phyloP scores from a whole-genome alignment of 495 filamentous ascomycete species.

The Ramalina peruviana region DNA sequence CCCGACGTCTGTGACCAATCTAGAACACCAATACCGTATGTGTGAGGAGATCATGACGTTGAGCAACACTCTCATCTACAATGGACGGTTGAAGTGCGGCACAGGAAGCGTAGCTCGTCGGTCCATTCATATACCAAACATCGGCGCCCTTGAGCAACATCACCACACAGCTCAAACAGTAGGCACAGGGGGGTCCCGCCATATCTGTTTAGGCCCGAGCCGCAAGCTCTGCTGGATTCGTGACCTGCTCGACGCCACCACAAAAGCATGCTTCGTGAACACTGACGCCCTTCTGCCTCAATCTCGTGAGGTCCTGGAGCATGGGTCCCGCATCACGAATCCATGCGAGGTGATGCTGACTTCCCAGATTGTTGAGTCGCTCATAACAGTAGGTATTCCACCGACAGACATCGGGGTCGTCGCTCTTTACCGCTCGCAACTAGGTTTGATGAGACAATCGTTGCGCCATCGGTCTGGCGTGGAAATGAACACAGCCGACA shows the following conservation, averaged over 20 bases:
- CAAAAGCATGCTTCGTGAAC: conserved; percentile 73
- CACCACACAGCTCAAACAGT: conserved; percentile 34
- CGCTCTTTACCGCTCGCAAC: conserved; percentile 93
- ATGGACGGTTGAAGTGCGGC: conserved; percentile 78
- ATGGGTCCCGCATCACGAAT: conserved; percentile 78
- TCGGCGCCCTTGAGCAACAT: conserved; percentile 43
- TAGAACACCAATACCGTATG: conserved; percentile 97
- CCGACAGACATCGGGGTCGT: conserved; percentile 82
- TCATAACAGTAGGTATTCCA: conserved; percentile 61
- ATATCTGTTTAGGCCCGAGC: conserved; percentile 37
- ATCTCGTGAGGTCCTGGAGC: conserved; percentile 49
- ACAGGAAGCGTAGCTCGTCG: conserved; percentile 57
- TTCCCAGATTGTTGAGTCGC: conserved; percentile 60
- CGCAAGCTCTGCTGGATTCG: conserved; percentile 63
- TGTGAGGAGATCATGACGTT: conserved; percentile 90
- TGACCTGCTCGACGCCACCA: conserved; percentile 52
- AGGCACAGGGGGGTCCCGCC: conserved; percentile 19
- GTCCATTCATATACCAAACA: conserved; percentile 43
- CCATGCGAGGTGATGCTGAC: conserved; percentile 61
- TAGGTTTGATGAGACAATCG: conserved; percentile 45
- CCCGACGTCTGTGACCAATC: conserved; percentile 70
- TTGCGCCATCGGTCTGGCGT: conserved; percentile 43
- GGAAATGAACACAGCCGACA: conserved; percentile 92
- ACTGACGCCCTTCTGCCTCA: conserved; percentile 57
- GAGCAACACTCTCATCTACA: conserved; percentile 86